Percentiles rank a stretch among this genome's conserved stretches.
Conservation (phyloP, 352 stramenopile species). For the Aphanomyces stellatus region DNA sequence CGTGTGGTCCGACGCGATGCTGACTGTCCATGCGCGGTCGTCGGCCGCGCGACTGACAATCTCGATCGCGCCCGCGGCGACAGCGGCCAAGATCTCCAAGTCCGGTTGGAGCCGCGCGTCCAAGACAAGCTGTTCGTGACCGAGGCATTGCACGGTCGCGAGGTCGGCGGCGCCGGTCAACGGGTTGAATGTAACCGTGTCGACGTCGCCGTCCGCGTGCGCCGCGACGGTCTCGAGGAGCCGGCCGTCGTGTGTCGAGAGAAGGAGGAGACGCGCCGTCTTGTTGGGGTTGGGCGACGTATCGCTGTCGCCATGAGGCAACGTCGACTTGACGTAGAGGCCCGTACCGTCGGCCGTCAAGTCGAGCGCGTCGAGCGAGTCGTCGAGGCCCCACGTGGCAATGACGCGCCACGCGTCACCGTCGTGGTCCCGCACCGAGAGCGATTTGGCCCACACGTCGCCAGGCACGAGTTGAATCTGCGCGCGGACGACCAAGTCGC, state of each 20-base stretch:
- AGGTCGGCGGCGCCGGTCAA: conserved; percentile 23
- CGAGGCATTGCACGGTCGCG: conserved; percentile 31
- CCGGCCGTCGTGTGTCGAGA: conserved; percentile 29
- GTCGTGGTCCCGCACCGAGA: conserved; percentile 27
- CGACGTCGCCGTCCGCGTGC: conserved; percentile 26
- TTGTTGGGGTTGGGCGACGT: background rate
- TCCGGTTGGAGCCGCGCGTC: conserved; percentile 27
- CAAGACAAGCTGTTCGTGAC: conserved; percentile 28
- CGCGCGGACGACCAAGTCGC: conserved; percentile 29
- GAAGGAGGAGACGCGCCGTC: conserved; percentile 26
- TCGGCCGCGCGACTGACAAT: conserved; percentile 29
- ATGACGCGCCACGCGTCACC: conserved; percentile 28
- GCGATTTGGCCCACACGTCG: conserved; percentile 24
- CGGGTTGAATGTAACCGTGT: conserved; percentile 27
- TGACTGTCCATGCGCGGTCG: conserved; percentile 54
- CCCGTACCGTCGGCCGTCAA: conserved; percentile 28
- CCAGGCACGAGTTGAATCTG: background rate
- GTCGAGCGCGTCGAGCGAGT: conserved; percentile 22
- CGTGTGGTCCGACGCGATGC: conserved; percentile 51
- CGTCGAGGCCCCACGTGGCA: conserved; percentile 31
- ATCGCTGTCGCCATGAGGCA: conserved; percentile 21
- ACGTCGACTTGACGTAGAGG: conserved; percentile 33
- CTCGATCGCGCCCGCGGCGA: conserved; percentile 24
- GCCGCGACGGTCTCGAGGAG: conserved; percentile 28
- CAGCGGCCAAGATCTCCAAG: conserved; percentile 23